A percentile compares a stretch with the other conserved stretches of the same genome.
These are phyloP conservation scores for Kwoniella botswanensis DNA, from an alignment of 768 basidiomycete genomes.

Conservation along the genomic window DNA sequence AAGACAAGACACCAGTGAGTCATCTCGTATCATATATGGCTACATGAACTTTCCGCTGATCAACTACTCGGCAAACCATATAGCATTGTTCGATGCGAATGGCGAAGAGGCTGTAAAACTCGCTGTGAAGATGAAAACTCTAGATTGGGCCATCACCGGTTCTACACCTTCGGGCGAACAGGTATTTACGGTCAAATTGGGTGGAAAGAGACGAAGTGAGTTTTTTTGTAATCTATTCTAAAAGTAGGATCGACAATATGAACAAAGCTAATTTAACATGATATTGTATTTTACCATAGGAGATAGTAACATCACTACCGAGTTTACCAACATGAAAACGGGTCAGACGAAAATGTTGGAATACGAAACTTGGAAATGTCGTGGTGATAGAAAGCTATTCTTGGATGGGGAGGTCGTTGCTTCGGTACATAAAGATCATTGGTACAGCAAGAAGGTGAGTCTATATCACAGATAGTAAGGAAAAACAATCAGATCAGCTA, in stretches of 20 bases:
- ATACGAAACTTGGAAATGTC: slow-evolving; percentile 3
- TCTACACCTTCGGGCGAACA: background rate
- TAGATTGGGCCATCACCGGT: background rate
- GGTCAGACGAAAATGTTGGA: background rate
- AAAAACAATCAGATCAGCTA: background rate
- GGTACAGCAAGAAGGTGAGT: background rate
- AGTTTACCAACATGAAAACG: background rate
- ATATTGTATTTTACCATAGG: background rate
- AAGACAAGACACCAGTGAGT: background rate
- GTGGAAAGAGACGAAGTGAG: background rate
- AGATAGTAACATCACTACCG: background rate
- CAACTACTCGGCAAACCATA: background rate
- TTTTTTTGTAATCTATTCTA: background rate
- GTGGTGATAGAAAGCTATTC: background rate
- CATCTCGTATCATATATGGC: background rate
- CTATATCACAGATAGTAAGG: background rate
- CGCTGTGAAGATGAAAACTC: background rate
- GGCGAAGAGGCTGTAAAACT: background rate
- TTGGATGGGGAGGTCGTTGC: background rate
- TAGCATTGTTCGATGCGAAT: background rate
- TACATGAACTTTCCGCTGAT: background rate
- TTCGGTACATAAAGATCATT: background rate
- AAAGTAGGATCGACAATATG: background rate
- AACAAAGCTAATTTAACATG: background rate
- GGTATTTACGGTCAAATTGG: background rate